Evolutionary conservation across 306 rosid species (phyloP).

Genomic region (Luffa aegyptiaca): DNA sequence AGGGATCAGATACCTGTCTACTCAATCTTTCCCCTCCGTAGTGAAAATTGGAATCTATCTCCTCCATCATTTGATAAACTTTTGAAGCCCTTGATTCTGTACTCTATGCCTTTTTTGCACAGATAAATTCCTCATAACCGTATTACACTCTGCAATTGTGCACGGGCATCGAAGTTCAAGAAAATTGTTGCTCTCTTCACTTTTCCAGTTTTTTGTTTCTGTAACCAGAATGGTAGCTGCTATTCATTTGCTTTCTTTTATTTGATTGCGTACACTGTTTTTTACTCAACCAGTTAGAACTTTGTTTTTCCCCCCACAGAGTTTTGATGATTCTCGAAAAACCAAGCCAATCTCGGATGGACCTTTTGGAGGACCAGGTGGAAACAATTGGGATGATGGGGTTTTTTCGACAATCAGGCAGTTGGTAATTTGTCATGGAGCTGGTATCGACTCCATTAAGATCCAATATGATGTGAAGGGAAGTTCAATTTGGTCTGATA

Average conservation of each 20-base stretch:
- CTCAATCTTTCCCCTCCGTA: constrained; percentile 13
- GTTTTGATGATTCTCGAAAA: constrained; percentile 14
- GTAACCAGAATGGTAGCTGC: constrained; percentile 3
- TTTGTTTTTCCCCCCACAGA: neutral
- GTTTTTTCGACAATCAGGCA: constrained; percentile 53
- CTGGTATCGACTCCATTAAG: constrained; percentile 64
- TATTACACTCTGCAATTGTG: neutral
- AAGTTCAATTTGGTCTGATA: constrained; percentile 51
- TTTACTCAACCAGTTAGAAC: neutral
- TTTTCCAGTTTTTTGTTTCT: neutral
- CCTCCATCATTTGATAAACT: constrained; percentile 3
- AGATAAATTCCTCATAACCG: neutral
- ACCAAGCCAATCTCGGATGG: constrained; percentile 36
- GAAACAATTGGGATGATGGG: constrained; percentile 61
- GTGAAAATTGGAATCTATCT: constrained; percentile 14
- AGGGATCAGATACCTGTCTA: constrained; percentile 24
- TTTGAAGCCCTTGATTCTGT: constrained; percentile 1
- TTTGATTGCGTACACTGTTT: neutral
- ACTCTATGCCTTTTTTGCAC: neutral
- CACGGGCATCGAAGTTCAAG: neutral
- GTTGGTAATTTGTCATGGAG: constrained; percentile 53
- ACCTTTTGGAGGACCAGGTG: constrained; percentile 72
- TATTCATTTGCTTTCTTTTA: neutral
- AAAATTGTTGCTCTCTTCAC: neutral
- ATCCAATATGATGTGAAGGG: constrained; percentile 59